Percentiles rank a stretch among this genome's conserved stretches.
Evolutionary conservation across 2,329 filamentous ascomycete species (phyloP).

Genomic region (Dothidotthia symphoricarpi): DNA sequence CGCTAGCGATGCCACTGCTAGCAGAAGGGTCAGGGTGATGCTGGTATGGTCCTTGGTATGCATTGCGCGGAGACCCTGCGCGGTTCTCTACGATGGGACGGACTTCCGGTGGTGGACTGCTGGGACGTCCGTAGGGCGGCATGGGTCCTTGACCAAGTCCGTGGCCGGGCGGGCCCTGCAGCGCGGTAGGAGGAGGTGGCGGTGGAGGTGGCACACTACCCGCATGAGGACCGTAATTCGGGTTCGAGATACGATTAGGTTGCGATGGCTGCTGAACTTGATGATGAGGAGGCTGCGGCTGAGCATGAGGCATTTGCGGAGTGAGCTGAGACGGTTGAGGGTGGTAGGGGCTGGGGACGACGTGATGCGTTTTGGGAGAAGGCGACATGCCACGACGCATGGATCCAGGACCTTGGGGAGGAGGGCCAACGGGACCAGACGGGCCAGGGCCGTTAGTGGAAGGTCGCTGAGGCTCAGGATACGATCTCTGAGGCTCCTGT

Average conservation of each 20-base stretch:
- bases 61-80: slow-evolving; percentile 86
- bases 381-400: slow-evolving; percentile 56
- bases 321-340: slow-evolving; percentile 46
- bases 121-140: slow-evolving; percentile 67
- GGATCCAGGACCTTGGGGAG: slow-evolving; percentile 39
- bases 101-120: slow-evolving; percentile 80
- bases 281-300: slow-evolving; percentile 36
- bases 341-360: slow-evolving; percentile 54
- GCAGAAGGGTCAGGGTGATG: slow-evolving; percentile 66
- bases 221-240: slow-evolving; percentile 49
- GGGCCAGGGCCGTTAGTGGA: slow-evolving; percentile 47
- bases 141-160: slow-evolving; percentile 50
- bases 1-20: slow-evolving; percentile 63
- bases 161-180: slow-evolving; percentile 54
- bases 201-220: slow-evolving; percentile 54
- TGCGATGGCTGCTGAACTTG: slow-evolving; percentile 36
- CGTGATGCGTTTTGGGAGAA: slow-evolving; percentile 59
- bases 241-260: slow-evolving; percentile 48
- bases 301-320: slow-evolving; percentile 53
- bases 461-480: slow-evolving; percentile 64
- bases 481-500: slow-evolving; percentile 67
- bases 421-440: slow-evolving; percentile 36
- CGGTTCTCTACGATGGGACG: slow-evolving; percentile 79
- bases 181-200: slow-evolving; percentile 56
- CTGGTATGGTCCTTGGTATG: slow-evolving; percentile 78